Percentiles rank a stretch among this genome's conserved stretches.
These are phyloP conservation scores for Radiomyces spectabilis DNA, from an alignment of 192 early-diverging fungal genomes.

Conservation along the genomic window DNA sequence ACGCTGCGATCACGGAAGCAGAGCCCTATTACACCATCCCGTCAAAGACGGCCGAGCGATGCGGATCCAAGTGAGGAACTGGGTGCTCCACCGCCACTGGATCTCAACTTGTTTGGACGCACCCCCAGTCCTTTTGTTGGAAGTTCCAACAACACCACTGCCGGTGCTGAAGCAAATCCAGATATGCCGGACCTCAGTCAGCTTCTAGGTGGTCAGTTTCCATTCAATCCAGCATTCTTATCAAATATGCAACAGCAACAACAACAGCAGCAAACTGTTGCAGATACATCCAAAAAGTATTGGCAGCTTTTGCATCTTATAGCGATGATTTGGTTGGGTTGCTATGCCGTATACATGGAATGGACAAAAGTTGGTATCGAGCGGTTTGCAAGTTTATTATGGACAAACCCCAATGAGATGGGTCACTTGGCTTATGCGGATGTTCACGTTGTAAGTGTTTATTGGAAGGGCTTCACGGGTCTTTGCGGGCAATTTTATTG, in stretches of 20 bases:
- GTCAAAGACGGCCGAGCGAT: constrained; percentile 18
- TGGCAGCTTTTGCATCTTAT: constrained; percentile 47
- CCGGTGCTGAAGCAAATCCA: not conserved
- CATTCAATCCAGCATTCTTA: constrained; percentile 15
- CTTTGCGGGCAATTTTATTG: too few species aligned
- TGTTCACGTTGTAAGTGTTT: constrained; percentile 7
- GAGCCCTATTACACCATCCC: not conserved
- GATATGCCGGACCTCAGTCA: constrained; percentile 11
- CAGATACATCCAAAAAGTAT: constrained; percentile 29
- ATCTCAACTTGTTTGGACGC: not conserved
- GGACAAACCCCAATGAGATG: not conserved
- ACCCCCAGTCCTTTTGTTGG: too few species aligned
- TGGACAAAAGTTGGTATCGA: constrained; percentile 7
- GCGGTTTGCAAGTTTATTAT: constrained; percentile 10
- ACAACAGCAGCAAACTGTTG: constrained; percentile 5
- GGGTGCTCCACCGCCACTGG: constrained; percentile 27
- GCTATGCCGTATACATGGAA: constrained; percentile 31
- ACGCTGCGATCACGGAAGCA: not conserved
- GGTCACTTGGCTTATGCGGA: not conserved
- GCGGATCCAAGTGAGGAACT: constrained; percentile 40
- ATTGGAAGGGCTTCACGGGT: too few species aligned
- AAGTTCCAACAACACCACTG: too few species aligned
- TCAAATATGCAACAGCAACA: not conserved
- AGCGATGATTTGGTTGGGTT: constrained; percentile 31
- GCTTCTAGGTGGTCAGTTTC: constrained; percentile 15